Conservation (phyloP, 768 basidiomycete species). For the Porpolomopsis calyptriformis region DNA sequence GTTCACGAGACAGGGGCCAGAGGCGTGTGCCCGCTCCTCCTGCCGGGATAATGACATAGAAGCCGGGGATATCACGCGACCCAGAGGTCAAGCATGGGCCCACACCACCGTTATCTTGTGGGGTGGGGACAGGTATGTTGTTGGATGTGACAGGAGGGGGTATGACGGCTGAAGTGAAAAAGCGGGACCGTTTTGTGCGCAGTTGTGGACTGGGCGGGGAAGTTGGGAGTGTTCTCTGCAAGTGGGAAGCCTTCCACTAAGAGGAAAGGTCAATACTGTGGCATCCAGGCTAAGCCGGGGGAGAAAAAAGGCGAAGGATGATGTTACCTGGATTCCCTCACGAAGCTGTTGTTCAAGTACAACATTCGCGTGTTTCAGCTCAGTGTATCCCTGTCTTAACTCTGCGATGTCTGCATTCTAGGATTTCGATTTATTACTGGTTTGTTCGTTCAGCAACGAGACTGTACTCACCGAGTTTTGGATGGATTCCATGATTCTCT, state of each 20-base stretch:
- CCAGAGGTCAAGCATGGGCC: conserved; percentile 42
- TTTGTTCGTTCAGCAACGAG: no score
- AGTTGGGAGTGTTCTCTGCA: no score
- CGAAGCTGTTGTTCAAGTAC: conserved; percentile 67
- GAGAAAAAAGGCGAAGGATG: background rate
- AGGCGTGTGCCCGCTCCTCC: conserved; percentile 83
- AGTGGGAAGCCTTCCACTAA: conserved; percentile 45
- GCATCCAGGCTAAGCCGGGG: conserved; percentile 2
- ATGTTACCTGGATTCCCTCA: conserved; percentile 48
- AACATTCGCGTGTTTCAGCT: conserved; percentile 62
- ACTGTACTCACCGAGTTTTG: conserved; percentile 67
- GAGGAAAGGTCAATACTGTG: conserved; percentile 24
- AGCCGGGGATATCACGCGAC: conserved; percentile 71
- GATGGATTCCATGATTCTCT: conserved; percentile 64
- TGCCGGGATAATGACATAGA: conserved; percentile 85
- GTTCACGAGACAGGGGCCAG: conserved; percentile 81
- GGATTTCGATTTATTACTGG: conserved; percentile 2
- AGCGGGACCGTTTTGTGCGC: conserved; percentile 67
- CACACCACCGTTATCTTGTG: conserved; percentile 54
- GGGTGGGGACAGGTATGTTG: conserved; percentile 64
- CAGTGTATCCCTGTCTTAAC: conserved; percentile 66
- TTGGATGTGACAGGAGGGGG: conserved; percentile 33
- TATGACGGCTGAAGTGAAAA: conserved; percentile 40
- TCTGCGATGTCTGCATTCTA: conserved; percentile 67
- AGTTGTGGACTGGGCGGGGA: conserved; percentile 70